A percentile compares a stretch with the other conserved stretches of the same genome.
phyloP scores from a whole-genome alignment of 2,329 filamentous ascomycete genomes.

The Cryphonectria japonica region DNA sequence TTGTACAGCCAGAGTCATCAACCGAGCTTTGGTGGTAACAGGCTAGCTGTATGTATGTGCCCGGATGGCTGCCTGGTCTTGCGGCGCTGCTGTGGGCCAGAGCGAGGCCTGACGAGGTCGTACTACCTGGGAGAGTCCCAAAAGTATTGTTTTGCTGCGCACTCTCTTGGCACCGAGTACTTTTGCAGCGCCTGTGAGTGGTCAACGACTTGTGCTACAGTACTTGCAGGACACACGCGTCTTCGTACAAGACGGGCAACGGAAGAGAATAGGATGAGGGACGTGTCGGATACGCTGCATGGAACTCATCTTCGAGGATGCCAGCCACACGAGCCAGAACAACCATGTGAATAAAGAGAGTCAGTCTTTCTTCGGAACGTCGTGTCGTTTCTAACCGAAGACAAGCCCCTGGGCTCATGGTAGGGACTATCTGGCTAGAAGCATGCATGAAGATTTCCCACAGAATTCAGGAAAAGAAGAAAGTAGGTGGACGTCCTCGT shows the following conservation, averaged over 20 bases:
- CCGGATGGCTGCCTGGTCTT: not conserved
- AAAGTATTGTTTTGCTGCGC: not conserved
- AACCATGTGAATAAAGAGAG: not conserved
- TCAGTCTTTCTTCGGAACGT: not conserved
- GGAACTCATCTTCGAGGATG: not conserved
- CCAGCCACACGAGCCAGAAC: not conserved
- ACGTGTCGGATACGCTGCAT: not conserved
- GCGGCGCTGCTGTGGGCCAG: not conserved
- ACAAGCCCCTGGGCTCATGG: not conserved
- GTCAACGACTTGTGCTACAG: not conserved
- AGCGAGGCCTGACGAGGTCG: not conserved
- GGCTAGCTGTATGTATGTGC: not conserved
- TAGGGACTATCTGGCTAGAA: not conserved
- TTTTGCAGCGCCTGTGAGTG: constrained; percentile 4
- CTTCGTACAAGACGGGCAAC: not conserved
- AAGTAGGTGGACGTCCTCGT: too few relatives aligned
- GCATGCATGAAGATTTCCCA: not conserved
- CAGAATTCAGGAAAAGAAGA: not conserved
- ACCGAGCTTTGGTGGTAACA: constrained; percentile 15
- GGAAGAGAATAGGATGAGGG: not conserved
- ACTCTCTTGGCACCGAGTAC: not conserved
- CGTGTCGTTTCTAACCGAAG: not conserved
- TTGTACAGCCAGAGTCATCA: constrained; percentile 22
- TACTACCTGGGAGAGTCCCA: too few relatives aligned
- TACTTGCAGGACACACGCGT: not conserved